Evolutionary conservation across 306 rosid genomes (phyloP).

Genomic region (Clitoria ternatea): DNA sequence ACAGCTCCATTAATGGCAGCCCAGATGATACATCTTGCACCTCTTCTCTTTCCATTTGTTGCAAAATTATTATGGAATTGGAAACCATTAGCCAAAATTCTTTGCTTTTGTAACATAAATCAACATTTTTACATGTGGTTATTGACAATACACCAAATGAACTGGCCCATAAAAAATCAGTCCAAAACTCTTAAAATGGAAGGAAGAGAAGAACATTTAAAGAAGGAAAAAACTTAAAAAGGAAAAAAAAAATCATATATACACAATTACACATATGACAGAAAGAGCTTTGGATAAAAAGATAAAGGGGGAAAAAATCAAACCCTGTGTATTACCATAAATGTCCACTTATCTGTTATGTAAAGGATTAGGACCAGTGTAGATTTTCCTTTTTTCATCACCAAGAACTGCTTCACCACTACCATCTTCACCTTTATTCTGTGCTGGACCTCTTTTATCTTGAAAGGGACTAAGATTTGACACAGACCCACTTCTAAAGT

Average conservation of each 20-base stretch:
- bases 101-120: neutral
- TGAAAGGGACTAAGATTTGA: slow-evolving; percentile 24
- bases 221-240: neutral
- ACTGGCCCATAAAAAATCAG: slow-evolving; percentile 7
- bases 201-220: neutral
- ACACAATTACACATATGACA: neutral
- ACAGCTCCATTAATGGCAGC: slow-evolving; percentile 7
- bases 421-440: slow-evolving; percentile 23
- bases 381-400: slow-evolving; percentile 60
- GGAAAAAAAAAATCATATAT: neutral
- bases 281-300: neutral
- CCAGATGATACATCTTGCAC: neutral
- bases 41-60: neutral
- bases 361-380: slow-evolving; percentile 76
- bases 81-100: neutral
- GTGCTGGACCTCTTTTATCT: slow-evolving; percentile 13
- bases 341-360: slow-evolving; percentile 55
- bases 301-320: neutral
- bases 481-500: slow-evolving; percentile 29
- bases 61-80: neutral
- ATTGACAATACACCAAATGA: slow-evolving; percentile 22
- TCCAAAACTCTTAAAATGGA: slow-evolving; percentile 26
- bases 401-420: slow-evolving; percentile 25
- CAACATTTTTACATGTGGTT: slow-evolving; percentile 22
- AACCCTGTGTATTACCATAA: neutral